phyloP scores from a whole-genome alignment of 2,329 filamentous ascomycete genomes.

The Thermothelomyces thermophilus region DNA sequence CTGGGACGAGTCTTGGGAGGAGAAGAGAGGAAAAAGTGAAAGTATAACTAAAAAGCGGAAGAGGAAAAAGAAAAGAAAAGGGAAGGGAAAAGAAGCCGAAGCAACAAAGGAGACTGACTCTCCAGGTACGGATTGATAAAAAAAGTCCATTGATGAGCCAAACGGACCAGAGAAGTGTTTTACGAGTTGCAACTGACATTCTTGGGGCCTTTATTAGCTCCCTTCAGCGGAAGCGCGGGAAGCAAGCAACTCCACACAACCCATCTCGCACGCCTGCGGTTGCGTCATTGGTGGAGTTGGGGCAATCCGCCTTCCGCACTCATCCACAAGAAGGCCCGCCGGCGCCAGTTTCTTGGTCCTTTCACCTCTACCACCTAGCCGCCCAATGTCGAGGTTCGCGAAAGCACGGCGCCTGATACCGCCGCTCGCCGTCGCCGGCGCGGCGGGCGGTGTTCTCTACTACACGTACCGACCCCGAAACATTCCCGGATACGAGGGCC shows the following conservation, averaged over 20 bases:
- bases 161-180: too few species aligned
- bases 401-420: conserved; percentile 37
- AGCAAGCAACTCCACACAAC: background rate
- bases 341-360: background rate
- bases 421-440: conserved; percentile 36
- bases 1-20: background rate
- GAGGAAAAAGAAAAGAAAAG: background rate
- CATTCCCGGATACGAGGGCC: conserved; percentile 62
- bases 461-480: conserved; percentile 62
- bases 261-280: background rate
- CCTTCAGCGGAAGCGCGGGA: too few species aligned
- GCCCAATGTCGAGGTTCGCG: conserved; percentile 27
- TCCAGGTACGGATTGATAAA: background rate
- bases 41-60: too few species aligned
- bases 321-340: background rate
- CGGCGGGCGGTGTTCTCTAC: conserved; percentile 40
- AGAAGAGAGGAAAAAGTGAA: background rate
- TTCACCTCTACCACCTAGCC: background rate
- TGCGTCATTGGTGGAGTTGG: conserved; percentile 20
- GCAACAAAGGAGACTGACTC: background rate
- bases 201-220: background rate
- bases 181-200: background rate
- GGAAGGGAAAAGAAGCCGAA: too few species aligned
- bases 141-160: too few species aligned
- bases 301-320: background rate